A percentile compares a stretch with the other conserved stretches of the same genome.
Conservation (phyloP, 208 protist genomes). For the Trypanosomatidae sp. region DNA sequence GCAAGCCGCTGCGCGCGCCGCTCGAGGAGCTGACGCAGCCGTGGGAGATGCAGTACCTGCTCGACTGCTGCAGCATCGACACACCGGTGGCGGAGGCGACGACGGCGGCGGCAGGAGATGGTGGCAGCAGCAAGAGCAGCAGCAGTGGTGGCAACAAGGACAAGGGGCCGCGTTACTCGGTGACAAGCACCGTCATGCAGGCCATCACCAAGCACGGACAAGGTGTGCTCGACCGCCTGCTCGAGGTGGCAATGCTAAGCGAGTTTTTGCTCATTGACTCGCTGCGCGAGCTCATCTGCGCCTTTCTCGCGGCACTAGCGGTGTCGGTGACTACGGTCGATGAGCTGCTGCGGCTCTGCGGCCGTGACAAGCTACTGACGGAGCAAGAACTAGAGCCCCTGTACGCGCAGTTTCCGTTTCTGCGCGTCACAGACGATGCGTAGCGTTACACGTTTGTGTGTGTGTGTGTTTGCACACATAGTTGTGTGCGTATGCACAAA, state of each 20-base stretch:
- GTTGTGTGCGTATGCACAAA: constrained; percentile 1
- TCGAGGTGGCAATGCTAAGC: constrained; percentile 77
- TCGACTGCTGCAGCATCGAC: constrained; percentile 27
- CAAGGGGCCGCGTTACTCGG: neutral
- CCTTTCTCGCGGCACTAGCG: constrained; percentile 61
- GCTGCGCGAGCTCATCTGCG: constrained; percentile 63
- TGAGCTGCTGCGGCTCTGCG: constrained; percentile 61
- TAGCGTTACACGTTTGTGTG: constrained; percentile 2
- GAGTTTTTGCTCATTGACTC: constrained; percentile 81
- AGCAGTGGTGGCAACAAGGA: constrained; percentile 1
- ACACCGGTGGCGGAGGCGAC: constrained; percentile 1
- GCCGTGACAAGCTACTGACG: constrained; percentile 23
- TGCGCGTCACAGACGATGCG: constrained; percentile 7
- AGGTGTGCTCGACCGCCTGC: constrained; percentile 21
- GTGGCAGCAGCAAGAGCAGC: constrained; percentile 5
- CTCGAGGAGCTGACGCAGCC: constrained; percentile 69
- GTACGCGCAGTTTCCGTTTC: constrained; percentile 67
- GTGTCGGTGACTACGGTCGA: constrained; percentile 35
- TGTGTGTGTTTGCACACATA: constrained; percentile 1
- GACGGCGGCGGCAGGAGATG: too few relatives aligned
- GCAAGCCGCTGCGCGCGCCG: constrained; percentile 66
- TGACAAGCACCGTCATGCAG: constrained; percentile 10
- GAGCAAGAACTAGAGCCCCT: constrained; percentile 64
- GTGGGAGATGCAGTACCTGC: constrained; percentile 70
- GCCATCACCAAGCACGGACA: constrained; percentile 19